A percentile compares a stretch with the other conserved stretches of the same genome.
Conservation (phyloP, 2,329 filamentous ascomycete species). For the Periglandula ipomoeae region DNA sequence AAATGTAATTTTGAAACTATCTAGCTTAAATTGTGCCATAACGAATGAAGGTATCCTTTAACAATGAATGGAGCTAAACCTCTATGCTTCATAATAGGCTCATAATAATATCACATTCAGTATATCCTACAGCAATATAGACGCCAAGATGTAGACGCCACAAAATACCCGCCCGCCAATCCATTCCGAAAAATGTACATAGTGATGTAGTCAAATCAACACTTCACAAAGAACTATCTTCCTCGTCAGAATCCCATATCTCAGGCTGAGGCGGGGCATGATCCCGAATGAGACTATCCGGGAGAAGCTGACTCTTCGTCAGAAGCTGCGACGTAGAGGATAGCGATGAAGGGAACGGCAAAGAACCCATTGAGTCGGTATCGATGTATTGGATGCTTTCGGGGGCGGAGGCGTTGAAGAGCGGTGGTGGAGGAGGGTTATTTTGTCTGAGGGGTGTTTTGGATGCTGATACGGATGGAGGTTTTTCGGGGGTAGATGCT, state of each 20-base stretch:
- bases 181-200: too few relatives aligned
- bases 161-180: neutral
- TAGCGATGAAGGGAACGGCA: conserved; percentile 10
- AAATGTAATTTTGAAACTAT: too few relatives aligned
- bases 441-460: neutral
- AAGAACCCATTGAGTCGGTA: conserved; percentile 11
- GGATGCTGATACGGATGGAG: conserved; percentile 4
- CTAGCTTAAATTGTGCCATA: too few relatives aligned
- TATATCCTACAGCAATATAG: too few relatives aligned
- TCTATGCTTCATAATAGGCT: too few relatives aligned
- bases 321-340: conserved; percentile 35
- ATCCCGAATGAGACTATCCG: conserved; percentile 34
- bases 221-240: conserved; percentile 13
- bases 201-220: too few relatives aligned
- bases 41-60: too few relatives aligned
- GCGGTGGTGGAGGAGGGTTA: conserved; percentile 8
- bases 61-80: too few relatives aligned
- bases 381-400: conserved; percentile 20
- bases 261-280: conserved; percentile 21
- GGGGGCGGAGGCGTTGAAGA: conserved; percentile 12
- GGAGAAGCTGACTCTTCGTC: conserved; percentile 43
- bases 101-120: too few relatives aligned
- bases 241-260: conserved; percentile 30
- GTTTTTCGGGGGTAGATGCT: conserved; percentile 22
- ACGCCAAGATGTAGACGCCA: too few relatives aligned